Base-by-base conservation (phyloP, 768 basidiomycete genomes). In the Favolaschia claudopus region DNA sequence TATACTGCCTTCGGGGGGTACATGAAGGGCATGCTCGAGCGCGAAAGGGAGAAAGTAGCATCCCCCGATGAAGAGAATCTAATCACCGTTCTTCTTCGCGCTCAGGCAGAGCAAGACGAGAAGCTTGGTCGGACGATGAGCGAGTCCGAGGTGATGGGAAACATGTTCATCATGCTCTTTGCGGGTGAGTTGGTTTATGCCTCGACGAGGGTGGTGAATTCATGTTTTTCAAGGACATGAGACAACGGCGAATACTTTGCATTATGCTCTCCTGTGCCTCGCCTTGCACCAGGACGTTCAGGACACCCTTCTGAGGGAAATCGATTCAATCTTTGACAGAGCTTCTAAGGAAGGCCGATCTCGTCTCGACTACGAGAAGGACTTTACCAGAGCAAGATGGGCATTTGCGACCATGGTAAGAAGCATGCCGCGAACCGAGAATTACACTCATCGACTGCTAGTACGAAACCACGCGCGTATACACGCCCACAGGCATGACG, bases 251-350 rank as follows among this genome's bases (percentile, higher is more conserved):
- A 58, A 58, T 19, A 58, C 56, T 5, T 17, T 50, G 24, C 56
- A 54, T 28, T 68, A 63, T 38, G 62, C 62, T 4, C 44, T 69
- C 5, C 39, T 66, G 19, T 53, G 45, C 24, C 52, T 69, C 13
- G 55, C 67, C 12, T 54, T 57, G 9, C 36, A 64, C 39, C 62
- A 55, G 1, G 44, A 64, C 3, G 29, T 46, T 15, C 68, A 69
- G 43, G 53, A 34, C 3, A 15, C 25, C 20, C 45, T 69, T 24
- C 34, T 59, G 17, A 46, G 33, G 5, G 68, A 69, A 43, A 59
- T 67, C 19, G 56, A 58, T 25, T 36, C 31, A 12, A 24, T 54
- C 3, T 53, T 39, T 27, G 47, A 50, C 14, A 15, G 59, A 24
- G 60, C 60, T 1, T 25, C 15, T 24, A 32, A 15, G 10, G 59